A percentile compares a stretch with the other conserved stretches of the same genome.
These are phyloP conservation scores for Mediolabrus comicus DNA, from an alignment of 108 stramenopile genomes.

Conservation along the genomic window DNA sequence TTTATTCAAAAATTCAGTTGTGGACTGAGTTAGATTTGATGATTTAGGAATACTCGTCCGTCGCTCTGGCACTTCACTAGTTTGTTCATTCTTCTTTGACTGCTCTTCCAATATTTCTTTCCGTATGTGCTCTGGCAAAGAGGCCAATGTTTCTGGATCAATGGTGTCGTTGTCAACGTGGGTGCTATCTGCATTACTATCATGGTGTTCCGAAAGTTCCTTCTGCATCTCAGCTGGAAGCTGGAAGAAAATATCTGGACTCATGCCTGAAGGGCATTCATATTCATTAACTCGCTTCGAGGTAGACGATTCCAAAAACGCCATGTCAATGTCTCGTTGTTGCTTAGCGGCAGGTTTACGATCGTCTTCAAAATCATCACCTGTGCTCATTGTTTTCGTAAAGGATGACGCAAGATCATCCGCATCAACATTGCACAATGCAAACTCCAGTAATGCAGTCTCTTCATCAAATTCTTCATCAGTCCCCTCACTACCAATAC, in stretches of 20 bases:
- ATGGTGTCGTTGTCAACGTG: not conserved
- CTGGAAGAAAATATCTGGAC: conserved; percentile 31
- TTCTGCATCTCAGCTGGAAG: conserved; percentile 31
- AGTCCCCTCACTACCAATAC: not conserved
- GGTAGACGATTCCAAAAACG: not conserved
- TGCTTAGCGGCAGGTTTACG: conserved; percentile 11
- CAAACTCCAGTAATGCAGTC: conserved; percentile 14
- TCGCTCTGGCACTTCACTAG: not conserved
- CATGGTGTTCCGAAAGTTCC: conserved; percentile 10
- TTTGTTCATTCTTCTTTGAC: not conserved
- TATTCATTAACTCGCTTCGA: not conserved
- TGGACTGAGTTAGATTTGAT: conserved; percentile 5
- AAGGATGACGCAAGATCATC: conserved; percentile 4
- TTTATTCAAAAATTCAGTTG: conserved; percentile 12
- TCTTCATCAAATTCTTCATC: conserved; percentile 19
- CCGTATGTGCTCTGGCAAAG: conserved; percentile 29
- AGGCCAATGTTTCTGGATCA: conserved; percentile 32
- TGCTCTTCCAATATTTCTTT: conserved; percentile 24
- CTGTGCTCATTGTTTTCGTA: not conserved
- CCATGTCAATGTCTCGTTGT: not conserved
- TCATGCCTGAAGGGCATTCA: conserved; percentile 33
- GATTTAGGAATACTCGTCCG: not conserved
- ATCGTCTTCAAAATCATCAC: conserved; percentile 1
- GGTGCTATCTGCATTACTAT: not conserved
- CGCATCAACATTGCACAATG: conserved; percentile 11